These are phyloP conservation scores for Candida tallmaniae DNA, from an alignment of 805 yeast species.

Conservation along the genomic window DNA sequence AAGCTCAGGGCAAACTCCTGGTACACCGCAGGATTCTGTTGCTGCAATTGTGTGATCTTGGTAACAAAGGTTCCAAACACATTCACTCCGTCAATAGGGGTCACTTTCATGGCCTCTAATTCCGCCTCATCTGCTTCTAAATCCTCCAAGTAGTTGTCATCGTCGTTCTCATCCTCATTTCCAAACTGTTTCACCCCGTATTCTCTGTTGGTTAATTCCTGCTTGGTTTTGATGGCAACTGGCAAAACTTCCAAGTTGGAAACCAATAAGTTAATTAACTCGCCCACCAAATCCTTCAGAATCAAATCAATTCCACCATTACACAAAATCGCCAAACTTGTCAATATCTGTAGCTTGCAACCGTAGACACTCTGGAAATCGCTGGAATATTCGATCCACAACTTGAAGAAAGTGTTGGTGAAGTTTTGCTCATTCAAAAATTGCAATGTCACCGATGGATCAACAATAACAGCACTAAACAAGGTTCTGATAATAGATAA, in stretches of 20 bases:
- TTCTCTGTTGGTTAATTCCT: conserved; percentile 40
- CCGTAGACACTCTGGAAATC: conserved; percentile 52
- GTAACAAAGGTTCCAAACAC: conserved; percentile 64
- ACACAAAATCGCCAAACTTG: conserved; percentile 36
- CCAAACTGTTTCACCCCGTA: conserved; percentile 25
- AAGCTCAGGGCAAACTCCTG: conserved; percentile 41
- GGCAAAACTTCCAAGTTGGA: conserved; percentile 43
- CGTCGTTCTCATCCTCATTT: conserved; percentile 22
- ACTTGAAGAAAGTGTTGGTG: conserved; percentile 35
- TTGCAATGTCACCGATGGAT: conserved; percentile 33
- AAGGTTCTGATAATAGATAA: conserved; percentile 40
- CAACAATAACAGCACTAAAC: conserved; percentile 36
- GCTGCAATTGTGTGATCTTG: conserved; percentile 46
- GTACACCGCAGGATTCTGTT: conserved; percentile 44
- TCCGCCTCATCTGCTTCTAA: conserved; percentile 65
- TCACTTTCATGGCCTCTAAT: conserved; percentile 76
- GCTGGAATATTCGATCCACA: conserved; percentile 46
- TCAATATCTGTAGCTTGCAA: conserved; percentile 48
- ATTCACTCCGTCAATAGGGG: conserved; percentile 74
- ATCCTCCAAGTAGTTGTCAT: conserved; percentile 27
- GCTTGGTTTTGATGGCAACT: conserved; percentile 43
- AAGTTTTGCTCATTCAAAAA: conserved; percentile 34
- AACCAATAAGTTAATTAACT: conserved; percentile 36
- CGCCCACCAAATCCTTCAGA: conserved; percentile 30
- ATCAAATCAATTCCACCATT: conserved; percentile 25